Evolutionary conservation across 306 rosid species (phyloP).

Genomic region (Quercus berberidifolia): DNA sequence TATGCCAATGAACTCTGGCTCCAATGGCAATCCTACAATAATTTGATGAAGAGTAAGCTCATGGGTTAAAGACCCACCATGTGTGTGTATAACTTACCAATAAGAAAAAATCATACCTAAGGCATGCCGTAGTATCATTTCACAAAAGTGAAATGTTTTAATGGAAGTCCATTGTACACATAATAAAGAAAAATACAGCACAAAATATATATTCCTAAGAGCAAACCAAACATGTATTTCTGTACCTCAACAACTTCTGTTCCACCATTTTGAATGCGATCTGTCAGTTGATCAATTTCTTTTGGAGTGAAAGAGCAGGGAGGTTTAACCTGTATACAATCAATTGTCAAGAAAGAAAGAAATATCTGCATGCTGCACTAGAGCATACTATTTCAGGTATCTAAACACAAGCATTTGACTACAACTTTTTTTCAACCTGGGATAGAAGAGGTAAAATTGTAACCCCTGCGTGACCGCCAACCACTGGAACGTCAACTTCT

Average conservation of each 20-base stretch:
- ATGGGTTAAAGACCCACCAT: too few relatives aligned
- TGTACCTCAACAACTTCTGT: constrained; percentile 96
- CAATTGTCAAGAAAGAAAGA: constrained; percentile 13
- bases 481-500: constrained; percentile 95
- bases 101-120: not conserved
- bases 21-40: too few relatives aligned
- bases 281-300: constrained; percentile 78
- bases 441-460: constrained; percentile 94
- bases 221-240: not conserved
- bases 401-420: constrained; percentile 2
- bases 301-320: constrained; percentile 64
- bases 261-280: constrained; percentile 96
- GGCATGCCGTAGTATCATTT: not conserved
- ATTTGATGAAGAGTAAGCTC: too few relatives aligned
- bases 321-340: constrained; percentile 76
- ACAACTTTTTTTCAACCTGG: constrained; percentile 54
- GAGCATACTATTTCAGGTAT: not conserved
- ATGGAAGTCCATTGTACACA: not conserved
- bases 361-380: not conserved
- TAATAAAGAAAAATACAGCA: not conserved
- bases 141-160: not conserved
- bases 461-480: constrained; percentile 94
- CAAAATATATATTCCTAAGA: not conserved
- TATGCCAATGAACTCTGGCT: not conserved
- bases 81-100: too few relatives aligned